phyloP scores from a whole-genome alignment of 2,329 filamentous ascomycete species.

The Colletotrichum cuscutae region DNA sequence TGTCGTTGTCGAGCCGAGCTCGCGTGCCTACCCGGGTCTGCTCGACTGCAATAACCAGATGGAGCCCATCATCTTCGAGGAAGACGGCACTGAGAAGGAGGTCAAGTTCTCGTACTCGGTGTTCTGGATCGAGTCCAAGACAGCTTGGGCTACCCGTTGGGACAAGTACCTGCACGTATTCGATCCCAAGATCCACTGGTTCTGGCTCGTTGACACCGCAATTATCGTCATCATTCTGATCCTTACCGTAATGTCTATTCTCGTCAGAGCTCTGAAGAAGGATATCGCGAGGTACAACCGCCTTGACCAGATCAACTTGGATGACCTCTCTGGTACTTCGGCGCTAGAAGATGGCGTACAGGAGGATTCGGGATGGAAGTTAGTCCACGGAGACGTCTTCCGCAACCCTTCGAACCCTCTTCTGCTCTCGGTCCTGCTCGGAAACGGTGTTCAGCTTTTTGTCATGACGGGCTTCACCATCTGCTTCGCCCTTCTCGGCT shows the following conservation, averaged over 20 bases:
- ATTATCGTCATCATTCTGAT: slow-evolving; percentile 94
- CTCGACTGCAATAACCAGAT: slow-evolving; percentile 72
- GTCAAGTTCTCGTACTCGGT: slow-evolving; percentile 94
- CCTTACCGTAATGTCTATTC: slow-evolving; percentile 90
- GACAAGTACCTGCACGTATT: slow-evolving; percentile 98
- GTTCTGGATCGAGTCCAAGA: slow-evolving; percentile 84
- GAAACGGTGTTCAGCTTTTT: slow-evolving; percentile 95
- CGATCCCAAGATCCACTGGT: slow-evolving; percentile 99
- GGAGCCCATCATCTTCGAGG: slow-evolving; percentile 71
- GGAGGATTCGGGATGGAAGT: slow-evolving; percentile 98
- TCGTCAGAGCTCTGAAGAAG: slow-evolving; percentile 88
- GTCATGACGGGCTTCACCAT: slow-evolving; percentile 98
- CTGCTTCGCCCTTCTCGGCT: slow-evolving; percentile 90
- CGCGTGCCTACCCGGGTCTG: slow-evolving; percentile 67
- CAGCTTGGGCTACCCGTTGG: slow-evolving; percentile 96
- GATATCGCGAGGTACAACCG: slow-evolving; percentile 98
- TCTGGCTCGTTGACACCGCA: slow-evolving; percentile 93
- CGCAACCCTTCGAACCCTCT: slow-evolving; percentile 85
- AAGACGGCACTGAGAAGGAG: slow-evolving; percentile 55
- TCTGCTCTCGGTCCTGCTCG: slow-evolving; percentile 86
- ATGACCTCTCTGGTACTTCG: slow-evolving; percentile 85
- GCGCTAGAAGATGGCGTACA: slow-evolving; percentile 91
- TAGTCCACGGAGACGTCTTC: slow-evolving; percentile 98
- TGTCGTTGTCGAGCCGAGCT: slow-evolving; percentile 86
- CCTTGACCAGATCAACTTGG: slow-evolving; percentile 88